Conservation (phyloP, 768 basidiomycete species). For the Suillus fuscotomentosus region DNA sequence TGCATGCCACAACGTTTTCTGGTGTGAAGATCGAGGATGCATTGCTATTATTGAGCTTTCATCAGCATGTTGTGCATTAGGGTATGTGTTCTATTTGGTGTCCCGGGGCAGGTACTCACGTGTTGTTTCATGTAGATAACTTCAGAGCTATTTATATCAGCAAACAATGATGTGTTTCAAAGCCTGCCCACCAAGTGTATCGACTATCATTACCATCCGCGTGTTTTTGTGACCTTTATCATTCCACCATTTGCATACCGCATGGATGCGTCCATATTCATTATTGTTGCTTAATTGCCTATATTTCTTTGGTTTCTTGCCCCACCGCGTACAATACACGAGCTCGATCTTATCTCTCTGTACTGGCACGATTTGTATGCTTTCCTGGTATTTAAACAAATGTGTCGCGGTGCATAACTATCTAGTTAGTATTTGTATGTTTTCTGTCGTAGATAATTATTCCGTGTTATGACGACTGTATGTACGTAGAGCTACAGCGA, state of each 20-base stretch:
- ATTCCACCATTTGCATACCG: conserved; percentile 3
- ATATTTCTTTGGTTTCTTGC: neutral
- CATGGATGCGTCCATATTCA: conserved; percentile 21
- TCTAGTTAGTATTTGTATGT: conserved; percentile 6
- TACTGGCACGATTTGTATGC: conserved; percentile 2
- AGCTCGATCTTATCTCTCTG: neutral
- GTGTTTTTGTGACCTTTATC: neutral
- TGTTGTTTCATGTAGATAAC: neutral
- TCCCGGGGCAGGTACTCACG: neutral
- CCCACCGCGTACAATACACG: neutral
- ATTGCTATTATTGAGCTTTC: conserved; percentile 70
- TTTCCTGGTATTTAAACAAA: conserved; percentile 5
- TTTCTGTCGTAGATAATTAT: conserved; percentile 8
- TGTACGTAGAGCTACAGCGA: neutral
- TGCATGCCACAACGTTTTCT: conserved; percentile 35
- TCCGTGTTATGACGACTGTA: neutral
- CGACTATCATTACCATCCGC: conserved; percentile 3
- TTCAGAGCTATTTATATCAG: conserved; percentile 5
- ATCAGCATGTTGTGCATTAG: conserved; percentile 61
- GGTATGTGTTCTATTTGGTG: neutral
- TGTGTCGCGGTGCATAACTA: neutral
- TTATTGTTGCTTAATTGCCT: conserved; percentile 36
- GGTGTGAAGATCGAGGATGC: conserved; percentile 76
- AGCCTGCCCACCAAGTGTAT: conserved; percentile 2
- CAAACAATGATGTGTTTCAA: neutral